Evolutionary conservation across 208 protist genomes (phyloP), one percentile per base, ranked within the genome.

Genomic region (Wallacemonas collosoma): DNA sequence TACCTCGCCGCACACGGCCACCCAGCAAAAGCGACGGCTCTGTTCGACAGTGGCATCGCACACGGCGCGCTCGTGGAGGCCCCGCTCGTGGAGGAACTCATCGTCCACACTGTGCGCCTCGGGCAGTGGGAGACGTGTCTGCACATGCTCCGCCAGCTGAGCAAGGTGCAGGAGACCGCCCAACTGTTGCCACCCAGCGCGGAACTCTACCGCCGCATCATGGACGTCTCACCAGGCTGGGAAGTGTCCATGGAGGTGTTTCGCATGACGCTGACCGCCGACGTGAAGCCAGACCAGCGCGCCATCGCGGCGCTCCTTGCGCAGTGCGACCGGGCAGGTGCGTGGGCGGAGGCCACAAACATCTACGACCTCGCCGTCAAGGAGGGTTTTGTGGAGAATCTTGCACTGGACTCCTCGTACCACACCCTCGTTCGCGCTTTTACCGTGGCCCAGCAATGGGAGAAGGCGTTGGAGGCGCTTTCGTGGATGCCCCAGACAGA

Each of bases 401-500:
- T 93, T 41, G 77, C 76, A 51, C 41, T 76, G 40, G 81, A 77
- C n/a, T 75, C 75, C 7, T 88, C 82, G 3, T 95, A 92, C 78
- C 86, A 92, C 71, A 83, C 82, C 6, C 76, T 95, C 43, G 66
- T 95, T 61, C 86, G 86, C 1, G 85, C 90, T 8, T 92, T 95
- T 68, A 79, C 75, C 41, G 86, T 86, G 14, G 73, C 72, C 50
- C 87, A 77, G 69, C 87, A 93, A 78, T 95, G 90, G 88, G 87
- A 93, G 72, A 88, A 91, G 79, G 90, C 90, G 45, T 71, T 95
- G 45, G 74, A 90, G 71, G 90, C 90, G 50, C 84, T 93, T 39
- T 93, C 88, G 17, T 95, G 90, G 88, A 95, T 95, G 90, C 70
- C 66, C 12, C 90, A 91, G 69, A 87, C 85, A 9, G 77, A 79